These are phyloP conservation scores for Phytopythium kandeliae DNA, from an alignment of 352 stramenopile genomes.

Conservation along the genomic window DNA sequence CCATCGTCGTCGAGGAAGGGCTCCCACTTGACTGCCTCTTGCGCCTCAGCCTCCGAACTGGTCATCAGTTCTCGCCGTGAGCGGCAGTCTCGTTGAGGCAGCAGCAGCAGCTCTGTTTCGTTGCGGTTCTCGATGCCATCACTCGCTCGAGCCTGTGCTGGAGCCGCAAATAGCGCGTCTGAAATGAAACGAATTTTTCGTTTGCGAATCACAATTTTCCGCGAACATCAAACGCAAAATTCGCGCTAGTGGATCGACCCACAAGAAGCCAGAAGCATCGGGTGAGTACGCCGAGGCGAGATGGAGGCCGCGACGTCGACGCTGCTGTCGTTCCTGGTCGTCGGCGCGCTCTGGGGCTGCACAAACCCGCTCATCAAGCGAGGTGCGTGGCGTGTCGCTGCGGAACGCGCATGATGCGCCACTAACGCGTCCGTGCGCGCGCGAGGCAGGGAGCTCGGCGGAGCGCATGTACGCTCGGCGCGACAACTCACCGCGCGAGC, in stretches of 20 bases:
- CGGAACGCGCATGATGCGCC: background rate
- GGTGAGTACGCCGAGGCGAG: background rate
- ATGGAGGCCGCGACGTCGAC: slow-evolving; percentile 18
- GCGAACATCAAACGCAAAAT: background rate
- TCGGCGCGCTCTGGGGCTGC: slow-evolving; percentile 83
- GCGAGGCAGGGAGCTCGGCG: slow-evolving; percentile 35
- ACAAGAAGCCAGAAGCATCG: too few species aligned
- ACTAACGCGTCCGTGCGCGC: background rate
- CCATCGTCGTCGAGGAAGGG: slow-evolving; percentile 56
- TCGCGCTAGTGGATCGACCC: too few species aligned
- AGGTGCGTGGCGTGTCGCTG: slow-evolving; percentile 20
- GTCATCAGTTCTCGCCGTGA: too few species aligned
- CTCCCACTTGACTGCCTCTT: slow-evolving; percentile 35
- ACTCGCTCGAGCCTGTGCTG: background rate
- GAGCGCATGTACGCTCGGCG: slow-evolving; percentile 49
- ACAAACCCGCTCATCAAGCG: slow-evolving; percentile 83
- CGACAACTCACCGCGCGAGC: slow-evolving; percentile 54
- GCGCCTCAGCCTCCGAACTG: background rate
- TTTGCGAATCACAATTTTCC: background rate
- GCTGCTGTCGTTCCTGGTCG: slow-evolving; percentile 73
- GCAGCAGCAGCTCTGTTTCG: too few species aligned
- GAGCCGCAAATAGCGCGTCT: slow-evolving; percentile 1
- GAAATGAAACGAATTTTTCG: background rate
- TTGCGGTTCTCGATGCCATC: too few species aligned
- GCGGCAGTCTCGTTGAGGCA: too few species aligned